Percentiles rank a stretch among this genome's conserved stretches.
Evolutionary conservation across 164 flowering plant species (phyloP).

Genomic region (Santalum album): DNA sequence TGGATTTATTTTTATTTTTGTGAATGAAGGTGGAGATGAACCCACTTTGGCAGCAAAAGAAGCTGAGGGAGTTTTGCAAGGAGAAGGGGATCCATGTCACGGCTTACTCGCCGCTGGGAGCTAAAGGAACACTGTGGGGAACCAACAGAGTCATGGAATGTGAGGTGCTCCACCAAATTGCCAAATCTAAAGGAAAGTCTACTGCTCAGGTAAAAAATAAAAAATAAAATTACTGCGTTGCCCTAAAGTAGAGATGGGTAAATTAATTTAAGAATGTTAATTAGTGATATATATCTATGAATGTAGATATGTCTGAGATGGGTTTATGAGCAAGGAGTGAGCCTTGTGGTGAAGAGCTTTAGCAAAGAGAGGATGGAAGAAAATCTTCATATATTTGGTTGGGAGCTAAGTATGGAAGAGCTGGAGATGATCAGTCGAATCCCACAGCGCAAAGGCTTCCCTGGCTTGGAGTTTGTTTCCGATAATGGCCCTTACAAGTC

Average conservation of each 20-base stretch:
- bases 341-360: constrained; percentile 26
- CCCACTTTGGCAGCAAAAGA: constrained; percentile 21
- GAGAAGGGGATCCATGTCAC: constrained; percentile 18
- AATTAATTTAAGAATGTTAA: too few relatives aligned
- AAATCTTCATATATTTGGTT: constrained; percentile 25
- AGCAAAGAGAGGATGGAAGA: constrained; percentile 26
- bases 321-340: constrained; percentile 25
- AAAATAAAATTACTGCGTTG: too few relatives aligned
- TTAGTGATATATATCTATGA: too few relatives aligned
- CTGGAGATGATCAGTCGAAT: constrained; percentile 14
- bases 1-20: too few relatives aligned
- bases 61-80: constrained; percentile 18
- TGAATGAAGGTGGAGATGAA: constrained; percentile 24
- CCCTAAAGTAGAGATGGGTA: too few relatives aligned
- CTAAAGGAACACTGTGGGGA: constrained; percentile 19
- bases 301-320: constrained; percentile 26
- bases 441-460: constrained; percentile 10
- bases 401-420: constrained; percentile 19
- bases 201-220: constrained; percentile 23
- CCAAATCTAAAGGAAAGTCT: constrained; percentile 12
- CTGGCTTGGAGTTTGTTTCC: constrained; percentile 2
- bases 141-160: constrained; percentile 10
- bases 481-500: constrained; percentile 16
- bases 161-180: constrained; percentile 18
- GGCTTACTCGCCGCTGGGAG: constrained; percentile 24